Evolutionary conservation across 1,139 yeast species (phyloP).

Genomic region (Yamadazyma diddensiae): DNA sequence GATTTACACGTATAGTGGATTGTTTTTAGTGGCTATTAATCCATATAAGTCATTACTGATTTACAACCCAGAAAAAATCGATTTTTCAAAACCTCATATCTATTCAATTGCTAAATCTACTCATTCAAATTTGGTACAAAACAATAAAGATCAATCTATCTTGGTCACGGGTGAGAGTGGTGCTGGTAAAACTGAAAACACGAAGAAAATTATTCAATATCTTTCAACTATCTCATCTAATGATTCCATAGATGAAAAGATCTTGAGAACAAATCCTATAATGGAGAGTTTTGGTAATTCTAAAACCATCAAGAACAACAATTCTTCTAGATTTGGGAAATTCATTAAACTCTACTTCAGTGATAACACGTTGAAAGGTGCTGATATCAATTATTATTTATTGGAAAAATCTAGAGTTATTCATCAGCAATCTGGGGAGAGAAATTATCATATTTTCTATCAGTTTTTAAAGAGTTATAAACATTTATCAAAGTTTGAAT

Average conservation of each 20-base stretch:
- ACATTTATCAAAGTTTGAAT: constrained; percentile 46
- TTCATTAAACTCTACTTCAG: constrained; percentile 85
- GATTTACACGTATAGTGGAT: constrained; percentile 77
- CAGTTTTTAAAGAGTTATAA: constrained; percentile 75
- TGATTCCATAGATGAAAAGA: constrained; percentile 69
- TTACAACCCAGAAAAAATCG: constrained; percentile 60
- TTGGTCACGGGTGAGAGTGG: constrained; percentile 98
- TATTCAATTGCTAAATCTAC: constrained; percentile 91
- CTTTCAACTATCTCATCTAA: constrained; percentile 60
- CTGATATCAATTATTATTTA: constrained; percentile 90
- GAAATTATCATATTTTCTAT: constrained; percentile 92
- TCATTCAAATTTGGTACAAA: constrained; percentile 67
- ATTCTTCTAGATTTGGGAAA: constrained; percentile 96
- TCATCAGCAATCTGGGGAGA: constrained; percentile 68
- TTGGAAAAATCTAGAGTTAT: constrained; percentile 93
- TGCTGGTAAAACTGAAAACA: constrained; percentile 97
- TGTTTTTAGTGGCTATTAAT: constrained; percentile 91
- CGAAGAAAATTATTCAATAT: constrained; percentile 93
- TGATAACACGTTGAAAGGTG: constrained; percentile 66
- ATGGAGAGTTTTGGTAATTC: constrained; percentile 97
- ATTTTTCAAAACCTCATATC: constrained; percentile 67
- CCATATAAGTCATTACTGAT: constrained; percentile 83
- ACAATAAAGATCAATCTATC: constrained; percentile 80
- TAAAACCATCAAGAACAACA: constrained; percentile 89
- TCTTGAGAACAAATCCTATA: constrained; percentile 91